A percentile compares a stretch with the other conserved stretches of the same genome.
These are phyloP conservation scores for Alternaria gaisen DNA, from an alignment of 2,329 filamentous ascomycete species.

Conservation along the genomic window DNA sequence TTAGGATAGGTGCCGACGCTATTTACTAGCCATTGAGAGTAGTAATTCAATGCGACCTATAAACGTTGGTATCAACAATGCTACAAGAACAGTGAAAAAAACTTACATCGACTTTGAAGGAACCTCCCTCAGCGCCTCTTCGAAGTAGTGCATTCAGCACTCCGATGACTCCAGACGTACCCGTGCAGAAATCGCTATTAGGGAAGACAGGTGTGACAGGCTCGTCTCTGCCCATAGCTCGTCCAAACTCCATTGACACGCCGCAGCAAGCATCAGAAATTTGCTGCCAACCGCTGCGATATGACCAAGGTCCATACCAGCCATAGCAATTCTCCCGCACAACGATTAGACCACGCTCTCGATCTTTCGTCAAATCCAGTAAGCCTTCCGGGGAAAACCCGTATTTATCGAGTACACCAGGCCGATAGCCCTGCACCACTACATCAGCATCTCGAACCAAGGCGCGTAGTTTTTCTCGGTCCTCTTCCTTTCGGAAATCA, in stretches of 20 bases:
- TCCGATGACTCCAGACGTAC: conserved; percentile 52
- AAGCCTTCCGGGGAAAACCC: conserved; percentile 56
- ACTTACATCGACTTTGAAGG: conserved; percentile 55
- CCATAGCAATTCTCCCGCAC: conserved; percentile 65
- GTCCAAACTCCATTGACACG: conserved; percentile 58
- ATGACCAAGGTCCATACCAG: conserved; percentile 59
- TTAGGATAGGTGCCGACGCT: conserved; percentile 47
- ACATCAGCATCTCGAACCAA: conserved; percentile 61
- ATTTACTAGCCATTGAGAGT: conserved; percentile 49
- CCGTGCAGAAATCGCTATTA: conserved; percentile 58
- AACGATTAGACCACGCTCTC: conserved; percentile 57
- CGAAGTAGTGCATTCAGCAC: conserved; percentile 56
- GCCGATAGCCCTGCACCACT: conserved; percentile 60
- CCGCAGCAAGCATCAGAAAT: conserved; percentile 59
- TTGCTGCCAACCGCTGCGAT: conserved; percentile 63
- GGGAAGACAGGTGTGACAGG: conserved; percentile 57
- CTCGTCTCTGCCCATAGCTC: conserved; percentile 58
- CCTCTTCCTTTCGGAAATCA: conserved; percentile 53
- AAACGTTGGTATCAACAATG: neutral
- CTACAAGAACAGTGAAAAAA: neutral
- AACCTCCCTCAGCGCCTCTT: conserved; percentile 52
- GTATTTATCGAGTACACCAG: conserved; percentile 58
- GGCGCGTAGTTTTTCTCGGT: conserved; percentile 50
- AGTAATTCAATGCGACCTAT: conserved; percentile 49
- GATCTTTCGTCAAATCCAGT: conserved; percentile 53